Conservation (phyloP, 805 yeast genomes). For the Cyberlindnera japonica region DNA sequence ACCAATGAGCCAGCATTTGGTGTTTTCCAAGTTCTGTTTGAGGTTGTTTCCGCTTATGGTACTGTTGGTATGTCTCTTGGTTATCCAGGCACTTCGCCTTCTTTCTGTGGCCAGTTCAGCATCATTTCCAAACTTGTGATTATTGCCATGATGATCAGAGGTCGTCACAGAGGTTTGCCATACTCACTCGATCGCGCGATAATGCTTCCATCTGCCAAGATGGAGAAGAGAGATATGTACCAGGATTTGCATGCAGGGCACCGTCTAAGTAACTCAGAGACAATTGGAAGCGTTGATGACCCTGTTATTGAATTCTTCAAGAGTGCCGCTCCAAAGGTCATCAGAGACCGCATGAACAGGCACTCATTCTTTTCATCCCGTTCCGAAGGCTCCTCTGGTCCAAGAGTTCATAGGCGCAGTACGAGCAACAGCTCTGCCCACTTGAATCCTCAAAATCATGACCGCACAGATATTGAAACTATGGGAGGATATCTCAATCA, state of each 20-base stretch:
- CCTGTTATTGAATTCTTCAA: constrained; percentile 29
- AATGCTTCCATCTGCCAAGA: constrained; percentile 69
- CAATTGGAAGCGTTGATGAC: constrained; percentile 22
- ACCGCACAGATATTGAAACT: constrained; percentile 1
- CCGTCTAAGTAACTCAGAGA: constrained; percentile 18
- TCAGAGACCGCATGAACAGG: constrained; percentile 23
- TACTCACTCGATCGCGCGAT: constrained; percentile 92
- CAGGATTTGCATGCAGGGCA: constrained; percentile 26
- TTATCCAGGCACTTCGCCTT: constrained; percentile 60
- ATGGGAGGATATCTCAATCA: constrained; percentile 5
- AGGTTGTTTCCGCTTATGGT: constrained; percentile 92
- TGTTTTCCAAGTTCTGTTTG: constrained; percentile 75
- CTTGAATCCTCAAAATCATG: not conserved
- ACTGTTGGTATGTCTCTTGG: constrained; percentile 94
- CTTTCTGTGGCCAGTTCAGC: constrained; percentile 71
- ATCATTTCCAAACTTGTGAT: constrained; percentile 77
- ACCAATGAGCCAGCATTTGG: constrained; percentile 47
- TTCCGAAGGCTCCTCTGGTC: not conserved
- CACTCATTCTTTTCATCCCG: constrained; percentile 22
- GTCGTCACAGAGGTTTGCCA: constrained; percentile 95
- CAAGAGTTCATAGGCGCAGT: constrained; percentile 6
- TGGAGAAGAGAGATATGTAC: constrained; percentile 56
- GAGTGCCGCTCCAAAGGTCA: constrained; percentile 26
- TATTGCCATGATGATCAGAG: constrained; percentile 87
- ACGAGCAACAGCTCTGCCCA: not conserved